phyloP scores from a whole-genome alignment of 805 yeast species.

The Teunomyces cretensis region DNA sequence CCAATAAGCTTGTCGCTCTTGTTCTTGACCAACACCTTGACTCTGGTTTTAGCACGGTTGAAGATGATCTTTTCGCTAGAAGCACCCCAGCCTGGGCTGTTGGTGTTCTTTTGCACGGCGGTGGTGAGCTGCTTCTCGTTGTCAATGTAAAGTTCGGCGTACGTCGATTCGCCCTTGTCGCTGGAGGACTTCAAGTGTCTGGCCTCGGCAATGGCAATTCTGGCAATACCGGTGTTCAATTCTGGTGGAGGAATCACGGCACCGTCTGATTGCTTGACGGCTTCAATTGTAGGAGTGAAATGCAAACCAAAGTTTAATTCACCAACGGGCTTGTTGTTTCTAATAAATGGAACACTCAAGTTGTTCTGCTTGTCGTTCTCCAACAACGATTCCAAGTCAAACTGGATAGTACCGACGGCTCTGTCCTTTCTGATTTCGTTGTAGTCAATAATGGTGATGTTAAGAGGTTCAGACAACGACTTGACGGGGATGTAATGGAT shows the following conservation, averaged over 20 bases:
- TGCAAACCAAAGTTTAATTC: constrained; percentile 65
- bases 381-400: constrained; percentile 67
- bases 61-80: constrained; percentile 66
- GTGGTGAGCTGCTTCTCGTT: constrained; percentile 61
- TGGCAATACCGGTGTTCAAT: constrained; percentile 87
- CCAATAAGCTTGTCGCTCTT: constrained; percentile 58
- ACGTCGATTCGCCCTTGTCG: constrained; percentile 56
- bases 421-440: constrained; percentile 81
- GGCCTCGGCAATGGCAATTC: constrained; percentile 63
- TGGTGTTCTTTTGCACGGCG: constrained; percentile 55
- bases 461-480: constrained; percentile 79
- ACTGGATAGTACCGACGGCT: constrained; percentile 71
- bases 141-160: constrained; percentile 69
- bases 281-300: constrained; percentile 72
- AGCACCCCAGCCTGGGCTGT: constrained; percentile 66
- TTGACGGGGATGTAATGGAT: constrained; percentile 66
- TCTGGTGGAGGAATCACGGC: constrained; percentile 85
- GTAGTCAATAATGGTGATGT: constrained; percentile 69
- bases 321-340: constrained; percentile 87
- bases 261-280: constrained; percentile 70
- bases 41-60: constrained; percentile 69
- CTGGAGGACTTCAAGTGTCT: constrained; percentile 49
- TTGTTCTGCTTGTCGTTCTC: constrained; percentile 50
- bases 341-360: constrained; percentile 56
- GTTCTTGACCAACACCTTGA: constrained; percentile 64